phyloP scores from a whole-genome alignment of 1,284 basidiomycete species.

The Hymenochaete sp. region DNA sequence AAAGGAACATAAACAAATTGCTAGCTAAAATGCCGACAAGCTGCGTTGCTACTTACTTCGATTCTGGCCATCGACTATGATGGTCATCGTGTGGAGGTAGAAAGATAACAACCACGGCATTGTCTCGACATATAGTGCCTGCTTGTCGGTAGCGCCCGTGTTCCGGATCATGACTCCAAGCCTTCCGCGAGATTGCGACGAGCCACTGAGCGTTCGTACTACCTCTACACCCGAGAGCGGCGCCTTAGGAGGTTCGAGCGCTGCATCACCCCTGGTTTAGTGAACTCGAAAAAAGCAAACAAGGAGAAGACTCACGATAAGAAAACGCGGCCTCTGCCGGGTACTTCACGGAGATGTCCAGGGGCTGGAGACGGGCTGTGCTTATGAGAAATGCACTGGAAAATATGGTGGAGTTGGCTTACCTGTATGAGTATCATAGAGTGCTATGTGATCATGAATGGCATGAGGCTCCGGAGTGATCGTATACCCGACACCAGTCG shows the following conservation, averaged over 20 bases:
- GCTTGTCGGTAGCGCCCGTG: constrained; percentile 39
- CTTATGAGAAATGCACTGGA: constrained; percentile 14
- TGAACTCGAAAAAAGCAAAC: constrained; percentile 5
- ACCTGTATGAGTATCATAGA: constrained; percentile 46
- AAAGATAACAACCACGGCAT: constrained; percentile 91
- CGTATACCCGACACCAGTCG: constrained; percentile 33
- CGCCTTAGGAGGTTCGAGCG: constrained; percentile 23
- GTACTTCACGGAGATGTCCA: constrained; percentile 54
- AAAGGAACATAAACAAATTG: constrained; percentile 19
- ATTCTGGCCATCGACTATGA: constrained; percentile 31
- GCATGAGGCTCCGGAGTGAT: constrained; percentile 44
- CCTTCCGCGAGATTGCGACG: constrained; percentile 68
- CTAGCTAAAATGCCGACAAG: constrained; percentile 4
- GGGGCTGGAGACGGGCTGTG: constrained; percentile 22
- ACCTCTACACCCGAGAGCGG: constrained; percentile 48
- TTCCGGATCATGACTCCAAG: constrained; percentile 70
- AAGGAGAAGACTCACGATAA: constrained; percentile 40
- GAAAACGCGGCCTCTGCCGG: constrained; percentile 41
- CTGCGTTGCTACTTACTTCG: constrained; percentile 34
- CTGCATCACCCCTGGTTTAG: constrained; percentile 24
- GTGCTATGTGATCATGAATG: constrained; percentile 27
- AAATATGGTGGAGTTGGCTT: constrained; percentile 21
- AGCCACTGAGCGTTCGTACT: constrained; percentile 64
- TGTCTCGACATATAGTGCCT: constrained; percentile 77
- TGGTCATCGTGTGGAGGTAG: constrained; percentile 73